These are phyloP conservation scores for Vachellia collinsii DNA, from an alignment of 306 rosid genomes.

Conservation along the genomic window DNA sequence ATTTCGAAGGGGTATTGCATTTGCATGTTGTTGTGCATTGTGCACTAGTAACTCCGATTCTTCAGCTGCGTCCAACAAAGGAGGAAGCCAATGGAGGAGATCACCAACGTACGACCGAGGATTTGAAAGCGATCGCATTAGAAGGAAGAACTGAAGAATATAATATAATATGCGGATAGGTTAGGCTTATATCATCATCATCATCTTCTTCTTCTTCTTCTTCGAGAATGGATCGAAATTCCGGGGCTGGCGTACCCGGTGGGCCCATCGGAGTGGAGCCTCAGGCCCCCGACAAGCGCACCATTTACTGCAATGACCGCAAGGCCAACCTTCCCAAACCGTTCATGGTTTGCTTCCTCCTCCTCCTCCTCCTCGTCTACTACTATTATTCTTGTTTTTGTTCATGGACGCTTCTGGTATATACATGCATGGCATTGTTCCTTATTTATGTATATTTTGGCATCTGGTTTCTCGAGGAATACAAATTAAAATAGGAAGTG, in stretches of 20 bases:
- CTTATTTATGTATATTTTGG: not conserved
- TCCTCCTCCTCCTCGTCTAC: not conserved
- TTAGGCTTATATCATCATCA: not conserved
- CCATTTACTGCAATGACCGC: not conserved
- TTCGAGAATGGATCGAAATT: not conserved
- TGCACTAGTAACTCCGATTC: no score
- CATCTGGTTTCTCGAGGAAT: not conserved
- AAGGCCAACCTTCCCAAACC: not conserved
- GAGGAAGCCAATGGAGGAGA: not conserved
- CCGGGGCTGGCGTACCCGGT: not conserved
- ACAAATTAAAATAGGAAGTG: not conserved
- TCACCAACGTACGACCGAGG: not conserved
- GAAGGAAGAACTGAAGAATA: not conserved
- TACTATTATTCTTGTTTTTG: not conserved
- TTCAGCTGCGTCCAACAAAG: no score
- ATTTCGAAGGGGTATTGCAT: not conserved
- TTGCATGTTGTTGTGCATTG: not conserved
- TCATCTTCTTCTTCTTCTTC: not conserved
- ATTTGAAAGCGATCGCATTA: not conserved
- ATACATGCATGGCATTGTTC: not conserved
- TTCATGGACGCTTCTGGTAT: not conserved
- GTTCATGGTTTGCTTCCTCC: not conserved
- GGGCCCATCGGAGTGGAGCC: not conserved
- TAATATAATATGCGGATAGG: not conserved
- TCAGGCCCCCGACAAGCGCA: not conserved